Conservation (phyloP, 352 stramenopile species). For the Pythium biforme region DNA sequence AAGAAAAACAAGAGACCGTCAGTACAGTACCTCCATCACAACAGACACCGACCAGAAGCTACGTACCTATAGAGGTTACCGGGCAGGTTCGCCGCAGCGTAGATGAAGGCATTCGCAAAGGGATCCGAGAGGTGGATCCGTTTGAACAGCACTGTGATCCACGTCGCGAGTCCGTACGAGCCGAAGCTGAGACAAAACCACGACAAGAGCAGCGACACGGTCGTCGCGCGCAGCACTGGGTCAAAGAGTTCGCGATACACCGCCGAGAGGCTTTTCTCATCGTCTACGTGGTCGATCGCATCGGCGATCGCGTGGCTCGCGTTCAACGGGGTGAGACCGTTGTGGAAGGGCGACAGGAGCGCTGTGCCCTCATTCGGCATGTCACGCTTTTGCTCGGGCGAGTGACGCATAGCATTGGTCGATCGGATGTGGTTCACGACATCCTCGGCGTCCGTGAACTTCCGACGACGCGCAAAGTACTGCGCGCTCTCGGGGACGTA, state of each 20-base stretch:
- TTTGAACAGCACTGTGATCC: slow-evolving; percentile 93
- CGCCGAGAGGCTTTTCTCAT: slow-evolving; percentile 24
- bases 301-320: slow-evolving; percentile 20
- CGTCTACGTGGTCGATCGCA: slow-evolving; percentile 18
- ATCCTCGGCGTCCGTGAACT: slow-evolving; percentile 50
- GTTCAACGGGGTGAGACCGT: slow-evolving; percentile 5
- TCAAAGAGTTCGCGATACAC: slow-evolving; percentile 51
- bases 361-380: slow-evolving; percentile 24
- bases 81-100: slow-evolving; percentile 88
- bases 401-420: slow-evolving; percentile 31
- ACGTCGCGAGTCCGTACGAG: slow-evolving; percentile 91
- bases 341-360: slow-evolving; percentile 32
- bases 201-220: slow-evolving; percentile 55
- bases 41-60: background rate
- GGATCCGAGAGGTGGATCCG: slow-evolving; percentile 84
- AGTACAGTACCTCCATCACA: background rate
- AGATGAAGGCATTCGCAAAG: slow-evolving; percentile 92
- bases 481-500: slow-evolving; percentile 84
- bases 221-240: slow-evolving; percentile 57
- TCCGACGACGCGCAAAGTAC: slow-evolving; percentile 52
- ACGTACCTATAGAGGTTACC: slow-evolving; percentile 84
- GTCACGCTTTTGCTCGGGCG: background rate
- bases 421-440: slow-evolving; percentile 60
- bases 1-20: background rate
- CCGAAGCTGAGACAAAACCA: slow-evolving; percentile 81